Conservation (phyloP, 2,329 filamentous ascomycete species). For the Aspergillus sp. region DNA sequence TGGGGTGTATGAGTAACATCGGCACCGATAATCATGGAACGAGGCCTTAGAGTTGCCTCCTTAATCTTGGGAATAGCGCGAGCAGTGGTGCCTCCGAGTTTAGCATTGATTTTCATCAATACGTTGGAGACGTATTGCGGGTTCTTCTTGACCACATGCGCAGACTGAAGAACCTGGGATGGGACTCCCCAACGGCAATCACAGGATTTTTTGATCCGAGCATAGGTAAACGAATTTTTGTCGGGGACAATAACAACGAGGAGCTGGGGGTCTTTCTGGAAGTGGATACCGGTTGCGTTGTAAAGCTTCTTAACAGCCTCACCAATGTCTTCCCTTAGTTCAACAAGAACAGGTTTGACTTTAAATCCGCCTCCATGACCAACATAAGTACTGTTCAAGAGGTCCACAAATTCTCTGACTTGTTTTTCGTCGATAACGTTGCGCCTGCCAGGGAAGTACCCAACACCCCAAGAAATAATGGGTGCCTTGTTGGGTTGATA, state of each 20-base stretch:
- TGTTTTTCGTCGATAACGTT: constrained; percentile 43
- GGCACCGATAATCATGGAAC: constrained; percentile 81
- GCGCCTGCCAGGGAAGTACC: constrained; percentile 62
- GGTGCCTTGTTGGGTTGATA: constrained; percentile 60
- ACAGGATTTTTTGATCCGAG: constrained; percentile 82
- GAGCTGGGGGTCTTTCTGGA: constrained; percentile 65
- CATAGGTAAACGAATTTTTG: constrained; percentile 71
- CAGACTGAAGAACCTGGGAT: constrained; percentile 75
- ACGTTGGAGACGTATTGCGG: constrained; percentile 92
- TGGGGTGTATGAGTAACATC: constrained; percentile 85
- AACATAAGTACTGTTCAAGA: constrained; percentile 62
- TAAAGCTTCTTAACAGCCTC: constrained; percentile 58
- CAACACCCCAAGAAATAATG: constrained; percentile 73
- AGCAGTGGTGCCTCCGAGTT: constrained; percentile 80
- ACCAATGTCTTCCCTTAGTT: constrained; percentile 46
- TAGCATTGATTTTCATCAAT: constrained; percentile 94
- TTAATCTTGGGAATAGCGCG: constrained; percentile 47
- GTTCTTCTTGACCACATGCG: constrained; percentile 67
- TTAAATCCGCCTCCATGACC: constrained; percentile 61
- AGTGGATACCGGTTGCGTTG: constrained; percentile 54
- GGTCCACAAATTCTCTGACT: constrained; percentile 55
- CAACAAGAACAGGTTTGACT: constrained; percentile 46
- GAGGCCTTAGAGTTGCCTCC: constrained; percentile 35
- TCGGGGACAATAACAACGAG: constrained; percentile 75
- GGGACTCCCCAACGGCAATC: constrained; percentile 83